phyloP scores from a whole-genome alignment of 2,329 filamentous ascomycete species.

The Aureobasidium sp. region DNA sequence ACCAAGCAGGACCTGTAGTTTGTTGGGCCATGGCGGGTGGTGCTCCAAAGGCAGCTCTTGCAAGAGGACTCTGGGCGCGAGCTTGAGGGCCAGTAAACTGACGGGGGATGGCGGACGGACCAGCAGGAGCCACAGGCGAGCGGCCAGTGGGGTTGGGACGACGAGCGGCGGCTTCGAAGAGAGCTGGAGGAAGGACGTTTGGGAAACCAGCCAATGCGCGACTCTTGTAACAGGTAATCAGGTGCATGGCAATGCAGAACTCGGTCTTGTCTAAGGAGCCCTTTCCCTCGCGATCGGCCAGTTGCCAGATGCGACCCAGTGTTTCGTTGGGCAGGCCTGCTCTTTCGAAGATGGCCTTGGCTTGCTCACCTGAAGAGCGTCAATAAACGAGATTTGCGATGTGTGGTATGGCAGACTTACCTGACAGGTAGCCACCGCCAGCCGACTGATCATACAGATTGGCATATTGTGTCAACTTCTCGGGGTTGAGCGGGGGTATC shows the following conservation, averaged over 20 bases:
- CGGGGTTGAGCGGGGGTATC: slow-evolving; percentile 78
- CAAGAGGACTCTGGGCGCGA: slow-evolving; percentile 53
- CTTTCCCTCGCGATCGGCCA: slow-evolving; percentile 88
- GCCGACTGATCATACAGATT: slow-evolving; percentile 85
- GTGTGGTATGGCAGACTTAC: slow-evolving; percentile 27
- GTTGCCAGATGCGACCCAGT: slow-evolving; percentile 90
- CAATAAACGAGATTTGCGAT: slow-evolving; percentile 12
- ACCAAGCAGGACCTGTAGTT: slow-evolving; percentile 62
- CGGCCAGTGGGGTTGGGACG: slow-evolving; percentile 44
- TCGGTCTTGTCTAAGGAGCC: slow-evolving; percentile 80
- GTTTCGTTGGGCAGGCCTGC: slow-evolving; percentile 82
- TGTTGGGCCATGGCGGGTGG: slow-evolving; percentile 44
- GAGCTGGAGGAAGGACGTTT: slow-evolving; percentile 66
- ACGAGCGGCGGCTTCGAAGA: slow-evolving; percentile 85
- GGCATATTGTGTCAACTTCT: slow-evolving; percentile 84
- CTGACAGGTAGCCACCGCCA: slow-evolving; percentile 66
- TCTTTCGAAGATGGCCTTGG: slow-evolving; percentile 91
- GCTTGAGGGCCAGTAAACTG: slow-evolving; percentile 64
- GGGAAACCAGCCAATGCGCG: slow-evolving; percentile 73
- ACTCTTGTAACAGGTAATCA: slow-evolving; percentile 84
- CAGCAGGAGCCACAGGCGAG: slow-evolving; percentile 42
- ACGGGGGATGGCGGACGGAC: slow-evolving; percentile 59
- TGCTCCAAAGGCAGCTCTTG: slow-evolving; percentile 40
- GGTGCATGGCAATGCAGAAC: slow-evolving; percentile 97
- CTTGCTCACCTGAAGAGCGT: slow-evolving; percentile 57